Percentiles rank a stretch among this genome's conserved stretches.
Conservation (phyloP, 805 yeast species). For the Saturnispora besseyi region DNA sequence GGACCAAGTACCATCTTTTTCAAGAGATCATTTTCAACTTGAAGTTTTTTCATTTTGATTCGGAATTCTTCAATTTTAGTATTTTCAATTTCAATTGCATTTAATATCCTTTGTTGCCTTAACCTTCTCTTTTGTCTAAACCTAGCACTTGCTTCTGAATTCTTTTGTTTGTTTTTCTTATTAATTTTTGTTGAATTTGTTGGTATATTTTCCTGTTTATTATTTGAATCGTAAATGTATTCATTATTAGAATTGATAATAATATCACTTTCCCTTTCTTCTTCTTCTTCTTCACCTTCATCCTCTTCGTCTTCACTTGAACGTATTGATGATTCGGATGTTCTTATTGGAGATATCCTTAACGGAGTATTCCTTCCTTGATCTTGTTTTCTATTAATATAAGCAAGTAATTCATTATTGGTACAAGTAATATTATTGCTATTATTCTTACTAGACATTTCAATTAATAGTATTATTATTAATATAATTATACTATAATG, state of each 20-base stretch:
- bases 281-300: not conserved
- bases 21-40: constrained; percentile 53
- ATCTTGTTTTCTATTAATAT: not conserved
- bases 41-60: constrained; percentile 40
- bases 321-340: not conserved
- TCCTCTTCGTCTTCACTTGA: not conserved
- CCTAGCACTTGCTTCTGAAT: constrained; percentile 59
- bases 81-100: constrained; percentile 33
- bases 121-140: constrained; percentile 54
- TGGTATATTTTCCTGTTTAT: not conserved
- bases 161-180: constrained; percentile 46
- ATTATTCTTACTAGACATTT: too few species aligned
- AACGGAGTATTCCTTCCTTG: not conserved
- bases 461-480: too few species aligned
- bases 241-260: not conserved
- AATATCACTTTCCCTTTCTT: not conserved
- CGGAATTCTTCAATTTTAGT: constrained; percentile 39
- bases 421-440: too few species aligned
- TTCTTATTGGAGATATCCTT: not conserved
- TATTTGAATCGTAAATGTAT: not conserved
- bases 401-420: too few species aligned
- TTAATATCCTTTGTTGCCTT: constrained; percentile 52
- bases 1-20: constrained; percentile 33
- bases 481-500: too few species aligned
- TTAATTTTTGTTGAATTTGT: not conserved